Evolutionary conservation across 495 filamentous ascomycete genomes (phyloP).

Genomic region (Staphylotrichum longicolle): DNA sequence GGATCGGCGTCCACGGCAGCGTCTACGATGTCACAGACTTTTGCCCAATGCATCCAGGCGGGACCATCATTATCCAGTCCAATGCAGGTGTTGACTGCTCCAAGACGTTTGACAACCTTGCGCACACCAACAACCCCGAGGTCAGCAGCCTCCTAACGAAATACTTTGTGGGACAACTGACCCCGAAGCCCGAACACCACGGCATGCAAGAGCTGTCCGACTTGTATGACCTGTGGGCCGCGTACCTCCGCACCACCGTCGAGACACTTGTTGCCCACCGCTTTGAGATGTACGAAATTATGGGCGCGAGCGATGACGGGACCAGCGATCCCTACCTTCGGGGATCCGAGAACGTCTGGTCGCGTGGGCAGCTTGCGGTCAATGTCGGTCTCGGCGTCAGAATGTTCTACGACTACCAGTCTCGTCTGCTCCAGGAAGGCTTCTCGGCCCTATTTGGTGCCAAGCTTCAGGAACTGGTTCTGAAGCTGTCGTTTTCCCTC

Average conservation of each 20-base stretch:
- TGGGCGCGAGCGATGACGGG: slow-evolving; percentile 35
- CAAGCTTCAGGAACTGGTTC: slow-evolving; percentile 49
- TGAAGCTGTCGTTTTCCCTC: slow-evolving; percentile 50
- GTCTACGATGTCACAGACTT: slow-evolving; percentile 54
- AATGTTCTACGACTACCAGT: slow-evolving; percentile 53
- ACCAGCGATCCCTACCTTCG: slow-evolving; percentile 23
- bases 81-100: slow-evolving; percentile 53
- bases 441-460: slow-evolving; percentile 50
- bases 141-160: slow-evolving; percentile 49
- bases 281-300: slow-evolving; percentile 51
- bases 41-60: slow-evolving; percentile 49
- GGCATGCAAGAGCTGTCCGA: slow-evolving; percentile 37
- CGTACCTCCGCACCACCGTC: slow-evolving; percentile 46
- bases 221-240: slow-evolving; percentile 48
- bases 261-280: slow-evolving; percentile 50
- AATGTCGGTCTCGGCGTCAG: slow-evolving; percentile 47
- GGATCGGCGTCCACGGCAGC: slow-evolving; percentile 52
- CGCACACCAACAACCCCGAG: slow-evolving; percentile 53
- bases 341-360: slow-evolving; percentile 42
- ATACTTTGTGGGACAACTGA: slow-evolving; percentile 52
- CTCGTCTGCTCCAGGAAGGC: slow-evolving; percentile 49
- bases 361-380: slow-evolving; percentile 38
- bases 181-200: slow-evolving; percentile 48
- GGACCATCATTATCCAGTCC: slow-evolving; percentile 51
- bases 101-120: slow-evolving; percentile 51